Evolutionary conservation across 192 early-diverging fungal genomes (phyloP), one percentile per base, ranked within the genome.

Genomic region (Mortierella alpina): DNA sequence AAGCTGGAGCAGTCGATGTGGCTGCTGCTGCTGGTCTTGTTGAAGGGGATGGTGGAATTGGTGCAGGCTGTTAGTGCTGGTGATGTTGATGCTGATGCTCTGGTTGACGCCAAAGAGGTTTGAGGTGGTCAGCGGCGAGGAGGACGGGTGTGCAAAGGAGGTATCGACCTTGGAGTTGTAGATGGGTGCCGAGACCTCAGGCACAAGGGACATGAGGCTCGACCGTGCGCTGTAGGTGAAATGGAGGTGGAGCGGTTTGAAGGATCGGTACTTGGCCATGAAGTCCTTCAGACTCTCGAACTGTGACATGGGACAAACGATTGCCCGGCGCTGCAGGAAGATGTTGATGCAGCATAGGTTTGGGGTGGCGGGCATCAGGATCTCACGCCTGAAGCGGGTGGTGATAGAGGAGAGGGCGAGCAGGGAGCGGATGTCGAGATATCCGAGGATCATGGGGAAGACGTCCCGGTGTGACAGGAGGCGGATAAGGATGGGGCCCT

Each of bases 201-300:
- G 69, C 6, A 49, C 50, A 15, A 79, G 64, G 8, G 76, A 72
- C 76, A 79, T 79, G 15, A 79, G 64, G 39, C 68, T 71, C 18
- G 76, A 79, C 15, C 49, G 58, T 46, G 66, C 69, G 45, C 68
- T 66, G 63, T 79, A 79, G 23, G 76, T 79, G 54, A 79, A 79
- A 39, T 79, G 76, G 18, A 79, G 56, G 52, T 79, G 68, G 17
- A 72, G 44, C 5, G 76, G 76, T 41, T 79, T 79, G 53, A 79
- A 79, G 45, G 60, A 59, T 51, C 76, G 63, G 45, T 79, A 79
- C 53, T 79, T 79, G 48, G 22, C 59, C 76, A 79, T 79, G 42
- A 79, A 79, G 59, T 79, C 76, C 49, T 79, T 79, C 47, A 79
- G 69, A 40, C 57, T 46, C 64, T 79, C 76, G 42, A 79, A 79